Conservation (phyloP, 2,329 filamentous ascomycete genomes). For the Aspergillus sp. region DNA sequence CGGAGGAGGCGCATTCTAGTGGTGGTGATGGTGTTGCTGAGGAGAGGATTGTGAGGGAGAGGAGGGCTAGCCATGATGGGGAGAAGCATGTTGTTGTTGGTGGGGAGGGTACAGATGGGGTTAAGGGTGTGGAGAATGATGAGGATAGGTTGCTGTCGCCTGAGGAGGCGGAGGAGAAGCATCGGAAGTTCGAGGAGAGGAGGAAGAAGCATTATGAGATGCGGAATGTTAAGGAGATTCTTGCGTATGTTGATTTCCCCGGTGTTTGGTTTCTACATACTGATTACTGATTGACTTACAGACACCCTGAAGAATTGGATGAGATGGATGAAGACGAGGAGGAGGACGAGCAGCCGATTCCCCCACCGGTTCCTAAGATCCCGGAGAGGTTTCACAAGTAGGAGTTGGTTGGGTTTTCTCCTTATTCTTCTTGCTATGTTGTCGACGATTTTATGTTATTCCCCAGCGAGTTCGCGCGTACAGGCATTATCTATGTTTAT, state of each 20-base stretch:
- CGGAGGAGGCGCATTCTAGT: conserved; percentile 62
- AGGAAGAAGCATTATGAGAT: conserved; percentile 99
- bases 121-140: conserved; percentile 26
- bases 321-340: conserved; percentile 55
- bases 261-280: neutral
- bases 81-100: conserved; percentile 81
- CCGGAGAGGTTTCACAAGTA: conserved; percentile 23
- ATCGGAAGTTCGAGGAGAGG: conserved; percentile 81
- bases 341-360: conserved; percentile 21
- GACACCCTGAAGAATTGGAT: conserved; percentile 59
- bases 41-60: conserved; percentile 39
- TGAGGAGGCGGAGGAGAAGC: conserved; percentile 78
- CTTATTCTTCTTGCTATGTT: neutral
- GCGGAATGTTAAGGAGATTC: conserved; percentile 81
- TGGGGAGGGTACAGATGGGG: conserved; percentile 25
- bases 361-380: conserved; percentile 28
- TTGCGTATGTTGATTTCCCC: conserved; percentile 55
- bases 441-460: conserved; percentile 7
- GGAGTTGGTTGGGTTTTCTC: conserved; percentile 8
- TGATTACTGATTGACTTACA: conserved; percentile 13
- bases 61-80: conserved; percentile 37
- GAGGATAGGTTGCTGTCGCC: conserved; percentile 50
- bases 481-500: neutral
- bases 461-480: conserved; percentile 11
- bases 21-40: conserved; percentile 21